A percentile compares a stretch with the other conserved stretches of the same genome.
These are phyloP conservation scores for Diospyros lotus DNA, from an alignment of 148 eudicot genomes.

Conservation along the genomic window DNA sequence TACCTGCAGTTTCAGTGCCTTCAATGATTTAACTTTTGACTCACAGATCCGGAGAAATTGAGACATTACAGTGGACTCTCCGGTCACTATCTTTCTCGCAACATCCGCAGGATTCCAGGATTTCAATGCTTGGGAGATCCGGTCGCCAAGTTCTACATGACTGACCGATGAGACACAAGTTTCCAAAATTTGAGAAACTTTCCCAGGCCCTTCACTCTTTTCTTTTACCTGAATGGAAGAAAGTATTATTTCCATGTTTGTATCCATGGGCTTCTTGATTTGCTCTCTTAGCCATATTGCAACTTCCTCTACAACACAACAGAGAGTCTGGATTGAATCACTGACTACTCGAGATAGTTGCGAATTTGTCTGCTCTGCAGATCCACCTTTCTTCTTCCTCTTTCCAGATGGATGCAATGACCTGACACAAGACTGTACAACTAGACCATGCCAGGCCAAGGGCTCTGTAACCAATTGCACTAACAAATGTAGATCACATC, in stretches of 20 bases:
- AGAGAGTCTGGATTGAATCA: constrained; percentile 49
- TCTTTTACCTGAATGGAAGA: constrained; percentile 34
- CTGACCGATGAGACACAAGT: constrained; percentile 28
- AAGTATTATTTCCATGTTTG: constrained; percentile 38
- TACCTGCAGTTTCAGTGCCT: constrained; percentile 46
- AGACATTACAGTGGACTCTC: constrained; percentile 42
- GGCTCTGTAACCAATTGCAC: constrained; percentile 83
- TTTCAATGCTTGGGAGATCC: constrained; percentile 50
- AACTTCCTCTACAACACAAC: constrained; percentile 47
- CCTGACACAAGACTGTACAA: constrained; percentile 63
- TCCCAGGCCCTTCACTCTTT: constrained; percentile 58
- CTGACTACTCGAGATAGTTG: constrained; percentile 39
- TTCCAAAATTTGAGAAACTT: constrained; percentile 41
- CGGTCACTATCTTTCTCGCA: constrained; percentile 46
- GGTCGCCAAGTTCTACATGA: constrained; percentile 58
- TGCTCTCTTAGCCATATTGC: constrained; percentile 61
- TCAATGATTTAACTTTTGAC: constrained; percentile 50
- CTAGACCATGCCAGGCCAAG: constrained; percentile 71
- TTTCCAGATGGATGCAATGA: constrained; percentile 75
- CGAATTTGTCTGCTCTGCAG: constrained; percentile 48
- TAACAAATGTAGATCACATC: constrained; percentile 47
- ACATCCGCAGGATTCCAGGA: constrained; percentile 72
- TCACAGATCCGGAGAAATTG: constrained; percentile 71
- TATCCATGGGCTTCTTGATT: constrained; percentile 38
- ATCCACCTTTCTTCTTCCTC: constrained; percentile 85